Conservation (phyloP, 495 filamentous ascomycete genomes). For the Aspergillus saccharolyticus region DNA sequence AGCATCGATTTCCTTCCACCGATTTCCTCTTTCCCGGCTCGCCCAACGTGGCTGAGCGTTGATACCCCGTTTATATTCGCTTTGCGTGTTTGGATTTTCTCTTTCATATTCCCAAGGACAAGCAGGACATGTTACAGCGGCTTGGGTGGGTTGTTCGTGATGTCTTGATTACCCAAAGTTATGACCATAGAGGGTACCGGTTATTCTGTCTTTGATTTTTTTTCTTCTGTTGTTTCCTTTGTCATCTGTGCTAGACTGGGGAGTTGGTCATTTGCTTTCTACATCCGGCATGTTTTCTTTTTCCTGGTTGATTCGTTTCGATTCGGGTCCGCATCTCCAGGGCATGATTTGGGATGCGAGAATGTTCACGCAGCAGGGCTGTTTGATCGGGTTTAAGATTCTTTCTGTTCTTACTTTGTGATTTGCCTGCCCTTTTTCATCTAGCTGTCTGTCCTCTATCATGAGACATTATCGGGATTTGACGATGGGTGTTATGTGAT, state of each 20-base stretch:
- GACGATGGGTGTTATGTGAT: conserved; percentile 3
- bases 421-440: conserved; percentile 14
- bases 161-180: conserved; percentile 28
- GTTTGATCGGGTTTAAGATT: conserved; percentile 18
- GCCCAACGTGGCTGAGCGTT: conserved; percentile 23
- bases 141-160: conserved; percentile 20
- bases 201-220: conserved; percentile 29
- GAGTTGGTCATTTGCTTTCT: conserved; percentile 32
- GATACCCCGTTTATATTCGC: conserved; percentile 27
- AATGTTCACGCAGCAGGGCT: conserved; percentile 18
- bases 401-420: conserved; percentile 12
- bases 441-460: conserved; percentile 8
- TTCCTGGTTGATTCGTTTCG: conserved; percentile 20
- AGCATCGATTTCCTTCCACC: conserved; percentile 24
- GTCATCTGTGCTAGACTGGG: conserved; percentile 40
- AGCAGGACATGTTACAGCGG: conserved; percentile 27
- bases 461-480: background rate
- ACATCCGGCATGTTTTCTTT: conserved; percentile 29
- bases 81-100: conserved; percentile 14
- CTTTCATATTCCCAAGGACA: conserved; percentile 16
- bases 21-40: conserved; percentile 24
- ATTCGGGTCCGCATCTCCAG: conserved; percentile 20
- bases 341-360: conserved; percentile 13
- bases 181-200: conserved; percentile 48
- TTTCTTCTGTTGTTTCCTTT: conserved; percentile 22